Conservation (phyloP, 2,329 filamentous ascomycete genomes). For the Penicillium brasilianum region DNA sequence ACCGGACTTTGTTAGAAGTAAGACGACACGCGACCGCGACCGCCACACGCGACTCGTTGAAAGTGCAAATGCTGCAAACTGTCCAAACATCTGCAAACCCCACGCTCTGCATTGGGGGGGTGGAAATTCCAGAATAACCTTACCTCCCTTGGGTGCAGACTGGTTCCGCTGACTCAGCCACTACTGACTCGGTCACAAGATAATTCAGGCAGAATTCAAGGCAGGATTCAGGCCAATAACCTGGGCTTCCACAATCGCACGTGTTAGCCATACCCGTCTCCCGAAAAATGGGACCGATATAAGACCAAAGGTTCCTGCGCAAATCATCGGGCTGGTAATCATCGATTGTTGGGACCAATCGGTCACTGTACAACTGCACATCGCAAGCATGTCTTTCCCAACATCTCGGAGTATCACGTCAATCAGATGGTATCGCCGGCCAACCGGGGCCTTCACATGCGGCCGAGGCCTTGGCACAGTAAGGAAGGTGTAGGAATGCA, state of each 20-base stretch:
- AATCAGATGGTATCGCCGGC: slow-evolving; percentile 5
- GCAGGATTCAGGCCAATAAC: background rate
- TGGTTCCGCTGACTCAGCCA: background rate
- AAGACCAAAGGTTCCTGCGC: background rate
- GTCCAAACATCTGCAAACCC: background rate
- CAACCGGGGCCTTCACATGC: slow-evolving; percentile 28
- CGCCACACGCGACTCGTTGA: slow-evolving; percentile 3
- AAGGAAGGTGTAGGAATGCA: background rate
- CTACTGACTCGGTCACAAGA: background rate
- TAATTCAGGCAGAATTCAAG: background rate
- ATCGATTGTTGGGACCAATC: slow-evolving; percentile 23
- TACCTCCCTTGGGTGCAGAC: background rate
- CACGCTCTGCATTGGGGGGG: background rate
- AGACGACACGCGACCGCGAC: background rate
- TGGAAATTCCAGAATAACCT: background rate
- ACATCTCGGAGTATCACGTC: slow-evolving; percentile 15
- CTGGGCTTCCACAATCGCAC: too few relatives aligned
- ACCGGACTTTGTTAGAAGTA: background rate
- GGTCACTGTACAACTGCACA: background rate
- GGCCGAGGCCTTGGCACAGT: slow-evolving; percentile 22
- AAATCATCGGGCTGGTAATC: background rate
- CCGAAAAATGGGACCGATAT: background rate
- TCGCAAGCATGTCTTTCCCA: slow-evolving; percentile 21
- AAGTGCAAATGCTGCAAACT: slow-evolving; percentile 4
- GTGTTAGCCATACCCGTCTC: too few relatives aligned